Percentiles rank a stretch among this genome's conserved stretches.
phyloP scores from a whole-genome alignment of 2,329 filamentous ascomycete genomes.

The Shiraia sp. region DNA sequence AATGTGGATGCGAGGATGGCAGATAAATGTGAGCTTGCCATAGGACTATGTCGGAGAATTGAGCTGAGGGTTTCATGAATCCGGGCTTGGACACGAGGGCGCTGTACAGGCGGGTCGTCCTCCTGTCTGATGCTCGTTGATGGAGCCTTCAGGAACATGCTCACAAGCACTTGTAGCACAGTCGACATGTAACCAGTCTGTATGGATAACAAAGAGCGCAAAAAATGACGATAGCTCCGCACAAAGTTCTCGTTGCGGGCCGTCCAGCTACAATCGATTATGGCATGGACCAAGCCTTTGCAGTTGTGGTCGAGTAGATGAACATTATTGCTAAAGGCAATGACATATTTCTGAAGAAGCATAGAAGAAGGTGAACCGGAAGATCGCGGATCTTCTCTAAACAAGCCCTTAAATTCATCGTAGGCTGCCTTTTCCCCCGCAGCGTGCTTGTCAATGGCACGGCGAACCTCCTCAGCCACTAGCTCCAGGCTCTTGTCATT shows the following conservation, averaged over 20 bases:
- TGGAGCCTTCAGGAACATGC: slow-evolving; percentile 69
- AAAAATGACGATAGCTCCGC: slow-evolving; percentile 59
- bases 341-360: slow-evolving; percentile 61
- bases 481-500: slow-evolving; percentile 60
- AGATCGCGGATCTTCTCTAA: slow-evolving; percentile 52
- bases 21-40: slow-evolving; percentile 71
- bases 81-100: slow-evolving; percentile 69
- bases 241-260: slow-evolving; percentile 64
- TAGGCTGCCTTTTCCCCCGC: slow-evolving; percentile 60
- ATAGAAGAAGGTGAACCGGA: slow-evolving; percentile 56
- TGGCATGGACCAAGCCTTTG: slow-evolving; percentile 60
- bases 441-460: slow-evolving; percentile 59
- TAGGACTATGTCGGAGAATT: slow-evolving; percentile 79
- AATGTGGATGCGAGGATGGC: slow-evolving; percentile 70
- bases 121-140: slow-evolving; percentile 58
- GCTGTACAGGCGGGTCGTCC: slow-evolving; percentile 61
- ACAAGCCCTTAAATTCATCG: slow-evolving; percentile 59
- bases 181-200: slow-evolving; percentile 76
- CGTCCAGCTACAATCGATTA: slow-evolving; percentile 64
- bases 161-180: slow-evolving; percentile 79
- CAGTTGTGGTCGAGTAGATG: slow-evolving; percentile 60
- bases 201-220: slow-evolving; percentile 73
- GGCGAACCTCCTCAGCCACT: slow-evolving; percentile 64
- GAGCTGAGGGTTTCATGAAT: slow-evolving; percentile 77
- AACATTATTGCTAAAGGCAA: slow-evolving; percentile 62